phyloP scores from a whole-genome alignment of 2,329 filamentous ascomycete species.

The Torrubiellomyces zombiae region DNA sequence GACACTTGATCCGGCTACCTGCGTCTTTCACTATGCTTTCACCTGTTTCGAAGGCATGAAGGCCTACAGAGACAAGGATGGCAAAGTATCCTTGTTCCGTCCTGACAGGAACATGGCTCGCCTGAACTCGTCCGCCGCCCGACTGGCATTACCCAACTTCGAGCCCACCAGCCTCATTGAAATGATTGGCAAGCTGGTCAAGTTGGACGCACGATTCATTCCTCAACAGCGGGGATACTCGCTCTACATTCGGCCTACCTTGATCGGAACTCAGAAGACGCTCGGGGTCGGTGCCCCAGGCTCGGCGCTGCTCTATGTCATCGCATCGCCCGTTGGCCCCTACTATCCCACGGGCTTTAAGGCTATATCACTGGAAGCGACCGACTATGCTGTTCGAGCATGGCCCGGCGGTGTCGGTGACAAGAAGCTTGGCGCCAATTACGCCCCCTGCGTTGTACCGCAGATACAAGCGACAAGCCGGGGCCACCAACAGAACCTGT shows the following conservation, averaged over 20 bases:
- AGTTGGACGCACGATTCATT: conserved; percentile 79
- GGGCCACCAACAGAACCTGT: conserved; percentile 95
- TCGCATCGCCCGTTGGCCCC: conserved; percentile 88
- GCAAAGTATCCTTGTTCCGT: conserved; percentile 72
- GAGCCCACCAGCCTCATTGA: conserved; percentile 57
- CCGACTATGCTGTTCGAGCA: conserved; percentile 87
- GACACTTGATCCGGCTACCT: conserved; percentile 85
- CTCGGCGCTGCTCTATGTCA: conserved; percentile 82
- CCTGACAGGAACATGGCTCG: conserved; percentile 94
- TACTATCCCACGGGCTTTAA: conserved; percentile 99
- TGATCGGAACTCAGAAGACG: conserved; percentile 93
- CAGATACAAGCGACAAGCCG: conserved; percentile 81
- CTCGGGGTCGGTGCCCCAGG: conserved; percentile 86
- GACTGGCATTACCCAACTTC: conserved; percentile 87
- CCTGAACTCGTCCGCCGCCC: conserved; percentile 76
- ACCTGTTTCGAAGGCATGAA: conserved; percentile 99
- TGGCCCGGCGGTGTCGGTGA: conserved; percentile 97
- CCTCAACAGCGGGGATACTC: conserved; percentile 77
- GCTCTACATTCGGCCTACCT: conserved; percentile 84
- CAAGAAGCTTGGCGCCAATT: conserved; percentile 97
- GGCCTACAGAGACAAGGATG: conserved; percentile 78
- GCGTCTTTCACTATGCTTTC: conserved; percentile 97
- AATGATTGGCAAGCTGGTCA: conserved; percentile 63
- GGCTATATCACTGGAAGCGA: conserved; percentile 86
- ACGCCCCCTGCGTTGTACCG: conserved; percentile 96